Percentiles rank a stretch among this genome's conserved stretches.
Evolutionary conservation across 495 filamentous ascomycete species (phyloP).

Genomic region (Penicillium coprophilum): DNA sequence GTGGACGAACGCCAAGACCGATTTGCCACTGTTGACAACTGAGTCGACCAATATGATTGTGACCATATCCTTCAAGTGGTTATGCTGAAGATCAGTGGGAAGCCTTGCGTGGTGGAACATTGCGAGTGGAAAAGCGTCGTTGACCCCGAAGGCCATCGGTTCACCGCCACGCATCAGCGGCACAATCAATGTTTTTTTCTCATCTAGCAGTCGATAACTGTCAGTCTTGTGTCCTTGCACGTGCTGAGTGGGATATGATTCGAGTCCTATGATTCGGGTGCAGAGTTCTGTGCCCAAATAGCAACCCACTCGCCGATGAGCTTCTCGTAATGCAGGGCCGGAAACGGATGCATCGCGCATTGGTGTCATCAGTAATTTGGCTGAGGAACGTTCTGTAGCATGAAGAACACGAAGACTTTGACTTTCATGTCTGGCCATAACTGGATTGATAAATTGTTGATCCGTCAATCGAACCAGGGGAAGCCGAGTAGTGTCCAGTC

Average conservation of each 20-base stretch:
- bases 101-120: conserved; percentile 56
- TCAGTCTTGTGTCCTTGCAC: conserved; percentile 49
- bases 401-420: conserved; percentile 34
- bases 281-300: conserved; percentile 56
- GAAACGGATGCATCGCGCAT: conserved; percentile 52
- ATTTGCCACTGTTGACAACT: conserved; percentile 59
- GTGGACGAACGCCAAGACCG: conserved; percentile 52
- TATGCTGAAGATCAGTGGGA: conserved; percentile 43
- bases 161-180: conserved; percentile 67
- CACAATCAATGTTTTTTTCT: conserved; percentile 57
- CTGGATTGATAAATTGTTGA: conserved; percentile 35
- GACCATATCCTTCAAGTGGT: conserved; percentile 41
- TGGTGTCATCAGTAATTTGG: conserved; percentile 58
- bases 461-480: conserved; percentile 43
- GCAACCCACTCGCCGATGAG: conserved; percentile 51
- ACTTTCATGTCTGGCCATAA: conserved; percentile 29
- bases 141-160: conserved; percentile 65
- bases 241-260: conserved; percentile 52
- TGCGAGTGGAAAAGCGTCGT: conserved; percentile 53
- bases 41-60: conserved; percentile 61
- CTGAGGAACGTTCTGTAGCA: conserved; percentile 43
- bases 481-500: conserved; percentile 48
- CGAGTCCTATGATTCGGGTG: conserved; percentile 50
- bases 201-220: conserved; percentile 54
- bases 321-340: conserved; percentile 51